Evolutionary conservation across 805 yeast genomes (phyloP), one percentile per base, ranked within the genome.

Genomic region (Blastobotrys peoriensis): DNA sequence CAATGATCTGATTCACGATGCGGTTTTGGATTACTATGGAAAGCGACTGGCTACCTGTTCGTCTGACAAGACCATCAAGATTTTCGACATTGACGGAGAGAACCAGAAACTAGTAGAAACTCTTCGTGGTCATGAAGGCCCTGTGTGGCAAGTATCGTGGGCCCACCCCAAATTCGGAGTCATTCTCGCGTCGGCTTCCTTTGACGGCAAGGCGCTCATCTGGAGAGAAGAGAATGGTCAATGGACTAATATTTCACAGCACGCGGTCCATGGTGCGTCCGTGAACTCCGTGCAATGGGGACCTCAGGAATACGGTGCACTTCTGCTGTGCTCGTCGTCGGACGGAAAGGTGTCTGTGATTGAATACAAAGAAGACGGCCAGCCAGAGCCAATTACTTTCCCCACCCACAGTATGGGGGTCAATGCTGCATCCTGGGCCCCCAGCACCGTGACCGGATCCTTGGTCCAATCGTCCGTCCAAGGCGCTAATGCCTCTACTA

Each of bases 101-200:
- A 77, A 72, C 58, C 91, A 87, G 64, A 83, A 75, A 60, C 71
- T 88, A 41, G 74, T 83, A 16, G 96, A 88, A 54, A 89, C 98
- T 1, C 70, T 93, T 51, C 73, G 77, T 40, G 97, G 95, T 28
- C 98, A 93, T 65, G 96, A 88, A 51, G 98, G 98, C 27, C 98
- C 98, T 9, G 97, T 93, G 39, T 93, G 98, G 98, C 96, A 91
- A 68, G 95, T 88, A 17, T 79, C 86, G 44, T 93, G 98, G 98
- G 98, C 98, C 2, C 98, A 93, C 63, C 98, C 98, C 25, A 91
- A 91, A 64, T 93, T 91, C 61, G 98, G 98, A 33, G 83, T 87
- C 10, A 86, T 91, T 51, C 73, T 93, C 52, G 98, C 98, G 1
- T 83, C 95, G 20, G 86, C 95, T 56, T 87, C 96, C 1, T 93